phyloP scores from a whole-genome alignment of 2,329 filamentous ascomycete genomes.

The Alternaria gaisen region DNA sequence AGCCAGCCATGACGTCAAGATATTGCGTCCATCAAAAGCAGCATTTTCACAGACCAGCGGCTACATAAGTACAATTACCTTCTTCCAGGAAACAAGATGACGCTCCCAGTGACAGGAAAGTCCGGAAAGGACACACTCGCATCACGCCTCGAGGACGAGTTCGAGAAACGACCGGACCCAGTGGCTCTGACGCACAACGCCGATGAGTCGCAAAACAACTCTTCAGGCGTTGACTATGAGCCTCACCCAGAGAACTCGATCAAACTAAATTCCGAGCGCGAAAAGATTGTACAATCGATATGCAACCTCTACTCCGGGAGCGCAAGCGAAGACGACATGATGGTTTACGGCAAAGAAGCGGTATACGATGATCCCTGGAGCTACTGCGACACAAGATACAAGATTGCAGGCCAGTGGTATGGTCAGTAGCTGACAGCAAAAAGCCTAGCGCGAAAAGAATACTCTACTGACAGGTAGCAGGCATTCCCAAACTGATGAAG shows the following conservation, averaged over 20 bases:
- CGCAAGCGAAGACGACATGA: slow-evolving; percentile 59
- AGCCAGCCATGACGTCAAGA: slow-evolving; percentile 1
- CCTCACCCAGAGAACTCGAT: slow-evolving; percentile 35
- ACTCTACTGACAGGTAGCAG: slow-evolving; percentile 22
- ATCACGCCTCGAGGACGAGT: slow-evolving; percentile 19
- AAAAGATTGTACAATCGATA: slow-evolving; percentile 56
- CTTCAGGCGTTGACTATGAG: slow-evolving; percentile 44
- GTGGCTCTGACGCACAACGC: slow-evolving; percentile 41
- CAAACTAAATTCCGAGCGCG: slow-evolving; percentile 30
- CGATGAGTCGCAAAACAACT: slow-evolving; percentile 36
- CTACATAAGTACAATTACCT: background rate
- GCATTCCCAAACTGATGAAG: slow-evolving; percentile 56
- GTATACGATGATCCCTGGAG: slow-evolving; percentile 61
- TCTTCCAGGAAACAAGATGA: background rate
- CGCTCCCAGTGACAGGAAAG: slow-evolving; percentile 9
- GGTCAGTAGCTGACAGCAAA: slow-evolving; percentile 28
- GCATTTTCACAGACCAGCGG: background rate
- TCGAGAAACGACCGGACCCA: slow-evolving; percentile 37
- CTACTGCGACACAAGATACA: slow-evolving; percentile 61
- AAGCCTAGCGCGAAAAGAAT: background rate
- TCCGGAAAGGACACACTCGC: slow-evolving; percentile 23
- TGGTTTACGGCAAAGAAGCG: slow-evolving; percentile 57
- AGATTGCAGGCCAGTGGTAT: slow-evolving; percentile 63
- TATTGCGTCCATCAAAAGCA: background rate
- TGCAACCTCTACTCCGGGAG: slow-evolving; percentile 58